phyloP scores from a whole-genome alignment of 2,329 filamentous ascomycete species.

The Xylaria multiplex region DNA sequence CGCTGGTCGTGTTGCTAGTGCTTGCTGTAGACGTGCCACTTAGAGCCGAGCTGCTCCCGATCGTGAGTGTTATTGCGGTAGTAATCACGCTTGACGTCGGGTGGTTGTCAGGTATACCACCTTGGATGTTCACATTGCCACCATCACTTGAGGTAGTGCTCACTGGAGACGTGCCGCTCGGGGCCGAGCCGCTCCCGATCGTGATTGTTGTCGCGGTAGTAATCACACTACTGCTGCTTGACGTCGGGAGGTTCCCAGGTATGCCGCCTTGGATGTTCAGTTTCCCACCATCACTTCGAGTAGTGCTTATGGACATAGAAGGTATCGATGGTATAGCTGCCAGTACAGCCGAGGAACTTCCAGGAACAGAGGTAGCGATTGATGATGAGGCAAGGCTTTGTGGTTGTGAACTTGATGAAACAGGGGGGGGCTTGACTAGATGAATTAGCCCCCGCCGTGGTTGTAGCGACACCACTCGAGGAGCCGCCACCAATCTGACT shows the following conservation, averaged over 20 bases:
- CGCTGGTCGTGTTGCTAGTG: no score
- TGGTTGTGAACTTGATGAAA: background rate
- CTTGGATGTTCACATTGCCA: no score
- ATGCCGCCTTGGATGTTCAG: no score
- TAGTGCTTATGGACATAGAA: background rate
- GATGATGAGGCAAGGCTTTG: background rate
- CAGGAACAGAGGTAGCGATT: background rate
- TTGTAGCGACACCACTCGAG: background rate
- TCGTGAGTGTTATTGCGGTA: background rate
- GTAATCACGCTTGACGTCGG: background rate
- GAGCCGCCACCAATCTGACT: background rate
- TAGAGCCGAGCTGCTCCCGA: no score
- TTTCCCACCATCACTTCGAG: background rate
- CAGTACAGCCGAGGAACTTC: background rate
- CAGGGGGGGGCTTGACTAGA: background rate
- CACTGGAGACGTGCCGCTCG: no score
- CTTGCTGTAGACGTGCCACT: no score
- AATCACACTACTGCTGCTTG: background rate
- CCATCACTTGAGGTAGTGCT: background rate
- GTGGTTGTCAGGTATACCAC: background rate
- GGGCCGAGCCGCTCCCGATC: no score
- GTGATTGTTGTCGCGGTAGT: background rate
- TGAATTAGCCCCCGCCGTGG: background rate
- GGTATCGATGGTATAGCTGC: background rate
- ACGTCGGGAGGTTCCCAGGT: background rate